Conservation (phyloP, 176 grass and related monocot genomes). For the Zizania latifolia region DNA sequence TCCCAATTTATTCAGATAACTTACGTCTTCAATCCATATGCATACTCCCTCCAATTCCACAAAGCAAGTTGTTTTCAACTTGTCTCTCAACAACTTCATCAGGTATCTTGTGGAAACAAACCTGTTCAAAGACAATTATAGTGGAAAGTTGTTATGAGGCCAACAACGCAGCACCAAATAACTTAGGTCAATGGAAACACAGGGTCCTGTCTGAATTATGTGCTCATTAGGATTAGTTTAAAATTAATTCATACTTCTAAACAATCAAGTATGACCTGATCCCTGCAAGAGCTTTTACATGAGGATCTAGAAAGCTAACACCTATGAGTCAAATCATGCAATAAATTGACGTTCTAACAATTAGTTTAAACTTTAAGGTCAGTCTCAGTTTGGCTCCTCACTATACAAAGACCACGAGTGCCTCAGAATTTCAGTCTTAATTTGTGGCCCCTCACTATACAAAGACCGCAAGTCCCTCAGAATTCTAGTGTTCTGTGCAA, state of each 20-base stretch:
- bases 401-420: not conserved
- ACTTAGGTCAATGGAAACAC: slow-evolving; percentile 2
- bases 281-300: too few species aligned
- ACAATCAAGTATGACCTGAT: not conserved
- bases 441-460: too few species aligned
- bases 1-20: not conserved
- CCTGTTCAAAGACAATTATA: slow-evolving; percentile 47
- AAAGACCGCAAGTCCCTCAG: too few species aligned
- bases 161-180: not conserved
- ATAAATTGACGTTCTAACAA: not conserved
- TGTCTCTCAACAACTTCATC: slow-evolving; percentile 77
- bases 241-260: not conserved
- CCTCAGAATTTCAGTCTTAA: not conserved
- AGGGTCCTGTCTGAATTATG: not conserved
- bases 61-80: too few species aligned
- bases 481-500: not conserved
- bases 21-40: not conserved
- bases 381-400: not conserved
- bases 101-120: slow-evolving; percentile 92
- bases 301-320: too few species aligned
- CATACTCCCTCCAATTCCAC: too few species aligned
- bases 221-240: not conserved
- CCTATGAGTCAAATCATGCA: not conserved
- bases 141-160: slow-evolving; percentile 10
- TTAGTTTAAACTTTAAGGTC: not conserved